Conservation (phyloP, 2,329 filamentous ascomycete species). For the Chaetomium globosum region DNA sequence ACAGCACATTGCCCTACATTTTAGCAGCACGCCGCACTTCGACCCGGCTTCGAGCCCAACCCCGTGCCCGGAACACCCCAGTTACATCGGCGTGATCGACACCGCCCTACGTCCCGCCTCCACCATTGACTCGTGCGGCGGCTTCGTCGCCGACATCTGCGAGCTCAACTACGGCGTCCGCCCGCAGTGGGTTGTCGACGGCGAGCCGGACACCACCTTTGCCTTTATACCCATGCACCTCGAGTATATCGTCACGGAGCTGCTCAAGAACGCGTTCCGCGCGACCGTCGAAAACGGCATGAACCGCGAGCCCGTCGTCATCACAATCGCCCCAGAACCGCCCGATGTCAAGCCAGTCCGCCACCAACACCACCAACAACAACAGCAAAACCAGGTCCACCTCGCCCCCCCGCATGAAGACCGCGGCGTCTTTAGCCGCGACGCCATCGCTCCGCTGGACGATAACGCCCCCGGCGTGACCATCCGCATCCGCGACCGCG, state of each 20-base stretch:
- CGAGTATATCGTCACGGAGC: slow-evolving; percentile 94
- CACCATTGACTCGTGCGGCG: slow-evolving; percentile 81
- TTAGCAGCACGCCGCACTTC: slow-evolving; percentile 68
- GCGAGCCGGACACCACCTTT: slow-evolving; percentile 83
- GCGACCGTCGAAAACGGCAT: slow-evolving; percentile 85
- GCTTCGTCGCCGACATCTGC: slow-evolving; percentile 93
- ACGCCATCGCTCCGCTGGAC: slow-evolving; percentile 60
- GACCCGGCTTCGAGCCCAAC: slow-evolving; percentile 56
- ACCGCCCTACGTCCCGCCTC: slow-evolving; percentile 80
- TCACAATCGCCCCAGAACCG: slow-evolving; percentile 81
- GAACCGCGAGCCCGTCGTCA: slow-evolving; percentile 78
- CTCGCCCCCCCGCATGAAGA: slow-evolving; percentile 45
- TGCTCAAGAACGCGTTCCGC: slow-evolving; percentile 95
- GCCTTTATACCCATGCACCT: slow-evolving; percentile 94
- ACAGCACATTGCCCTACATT: slow-evolving; percentile 91
- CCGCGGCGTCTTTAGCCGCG: slow-evolving; percentile 48
- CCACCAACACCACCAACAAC: background rate
- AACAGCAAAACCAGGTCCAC: slow-evolving; percentile 32
- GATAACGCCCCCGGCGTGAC: slow-evolving; percentile 81
- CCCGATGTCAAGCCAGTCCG: slow-evolving; percentile 37
- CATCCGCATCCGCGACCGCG: slow-evolving; percentile 92
- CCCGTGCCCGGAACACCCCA: slow-evolving; percentile 56
- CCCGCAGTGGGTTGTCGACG: slow-evolving; percentile 77
- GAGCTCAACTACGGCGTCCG: slow-evolving; percentile 93
- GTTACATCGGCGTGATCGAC: slow-evolving; percentile 94